phyloP scores from a whole-genome alignment of 202 grass and related monocot species.

The Setaria italica region DNA sequence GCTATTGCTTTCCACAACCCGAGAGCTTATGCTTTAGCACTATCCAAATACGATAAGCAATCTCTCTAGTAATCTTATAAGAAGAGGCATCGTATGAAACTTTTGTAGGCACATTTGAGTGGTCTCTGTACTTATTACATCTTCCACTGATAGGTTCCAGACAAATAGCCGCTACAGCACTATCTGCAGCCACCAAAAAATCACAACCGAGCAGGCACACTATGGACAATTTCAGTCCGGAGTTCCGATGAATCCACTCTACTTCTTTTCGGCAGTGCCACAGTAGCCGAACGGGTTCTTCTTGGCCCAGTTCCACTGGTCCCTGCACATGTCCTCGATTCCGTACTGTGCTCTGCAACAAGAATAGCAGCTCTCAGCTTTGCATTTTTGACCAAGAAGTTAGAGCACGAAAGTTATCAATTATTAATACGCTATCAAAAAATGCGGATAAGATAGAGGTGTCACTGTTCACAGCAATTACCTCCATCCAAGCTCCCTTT shows the following conservation, averaged over 20 bases:
- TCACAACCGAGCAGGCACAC: no score
- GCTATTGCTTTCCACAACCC: neutral
- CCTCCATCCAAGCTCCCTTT: slow-evolving; percentile 73
- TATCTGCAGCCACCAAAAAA: no score
- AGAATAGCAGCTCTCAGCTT: neutral
- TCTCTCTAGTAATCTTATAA: neutral
- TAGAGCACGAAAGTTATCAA: neutral
- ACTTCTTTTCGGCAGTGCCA: slow-evolving; percentile 23
- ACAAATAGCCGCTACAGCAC: neutral
- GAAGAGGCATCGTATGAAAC: neutral
- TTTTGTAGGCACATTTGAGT: neutral
- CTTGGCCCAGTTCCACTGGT: slow-evolving; percentile 87
- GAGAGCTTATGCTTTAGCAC: neutral
- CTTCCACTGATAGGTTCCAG: neutral
- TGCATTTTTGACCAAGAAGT: neutral
- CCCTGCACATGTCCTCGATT: slow-evolving; percentile 90
- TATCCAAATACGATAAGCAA: neutral
- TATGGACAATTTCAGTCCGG: neutral
- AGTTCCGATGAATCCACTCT: neutral
- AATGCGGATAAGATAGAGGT: neutral
- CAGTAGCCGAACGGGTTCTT: slow-evolving; percentile 72
- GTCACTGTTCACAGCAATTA: slow-evolving; percentile 4
- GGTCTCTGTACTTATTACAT: slow-evolving; percentile 38
- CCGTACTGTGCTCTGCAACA: slow-evolving; percentile 73
- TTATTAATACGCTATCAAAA: neutral